These are phyloP conservation scores for Phytophthora podocarpi DNA, from an alignment of 352 stramenopile genomes.

Conservation along the genomic window DNA sequence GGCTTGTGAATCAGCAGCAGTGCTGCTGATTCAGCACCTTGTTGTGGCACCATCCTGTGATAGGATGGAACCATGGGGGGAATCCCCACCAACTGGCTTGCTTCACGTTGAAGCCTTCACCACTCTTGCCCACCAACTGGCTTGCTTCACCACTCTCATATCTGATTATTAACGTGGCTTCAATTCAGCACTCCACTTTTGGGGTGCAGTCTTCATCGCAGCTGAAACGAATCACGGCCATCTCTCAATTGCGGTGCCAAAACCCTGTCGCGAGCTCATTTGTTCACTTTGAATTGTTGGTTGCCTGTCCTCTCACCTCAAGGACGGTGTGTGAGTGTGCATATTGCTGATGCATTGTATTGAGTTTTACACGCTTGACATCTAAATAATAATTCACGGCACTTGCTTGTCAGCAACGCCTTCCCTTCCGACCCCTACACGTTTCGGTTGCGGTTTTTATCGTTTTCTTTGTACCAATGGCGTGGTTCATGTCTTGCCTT, in stretches of 20 bases:
- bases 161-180: neutral
- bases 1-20: too few relatives aligned
- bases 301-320: neutral
- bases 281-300: too few relatives aligned
- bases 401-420: neutral
- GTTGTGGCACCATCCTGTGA: slow-evolving; percentile 11
- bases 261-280: too few relatives aligned
- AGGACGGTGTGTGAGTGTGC: neutral
- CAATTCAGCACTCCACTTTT: too few relatives aligned
- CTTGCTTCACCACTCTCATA: too few relatives aligned
- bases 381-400: slow-evolving; percentile 37
- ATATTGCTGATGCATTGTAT: slow-evolving; percentile 13
- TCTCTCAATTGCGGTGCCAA: too few relatives aligned
- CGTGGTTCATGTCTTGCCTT: slow-evolving; percentile 13
- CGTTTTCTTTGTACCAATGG: slow-evolving; percentile 22
- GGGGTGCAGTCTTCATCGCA: too few relatives aligned
- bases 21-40: too few relatives aligned
- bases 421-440: slow-evolving; percentile 5
- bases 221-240: too few relatives aligned
- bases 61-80: too few relatives aligned
- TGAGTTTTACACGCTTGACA: slow-evolving; percentile 17
- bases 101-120: too few relatives aligned
- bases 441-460: slow-evolving; percentile 15
- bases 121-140: too few relatives aligned
- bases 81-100: slow-evolving; percentile 4